Conservation (phyloP, 2,329 filamentous ascomycete genomes). For the Fusarium virguliforme region DNA sequence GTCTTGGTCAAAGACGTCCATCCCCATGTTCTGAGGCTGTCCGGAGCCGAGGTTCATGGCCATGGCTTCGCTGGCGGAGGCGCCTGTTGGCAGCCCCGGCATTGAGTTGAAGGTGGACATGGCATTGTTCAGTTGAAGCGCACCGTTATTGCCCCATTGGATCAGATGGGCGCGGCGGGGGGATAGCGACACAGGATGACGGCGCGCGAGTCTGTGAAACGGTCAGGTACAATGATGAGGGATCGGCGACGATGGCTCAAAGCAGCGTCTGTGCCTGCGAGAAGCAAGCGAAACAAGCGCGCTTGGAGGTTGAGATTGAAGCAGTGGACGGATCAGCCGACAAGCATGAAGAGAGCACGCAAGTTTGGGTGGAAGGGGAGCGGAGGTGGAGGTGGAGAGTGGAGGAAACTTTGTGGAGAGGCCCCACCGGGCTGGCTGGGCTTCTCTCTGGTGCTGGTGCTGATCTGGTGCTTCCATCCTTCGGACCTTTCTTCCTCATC, state of each 20-base stretch:
- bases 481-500: conserved; percentile 14
- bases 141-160: conserved; percentile 53
- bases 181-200: conserved; percentile 41
- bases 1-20: conserved; percentile 69
- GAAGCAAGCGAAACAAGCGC: conserved; percentile 14
- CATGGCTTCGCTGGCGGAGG: conserved; percentile 64
- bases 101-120: conserved; percentile 74
- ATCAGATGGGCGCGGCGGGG: conserved; percentile 40
- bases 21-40: conserved; percentile 57
- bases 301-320: conserved; percentile 22
- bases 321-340: conserved; percentile 19
- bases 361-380: conserved; percentile 30
- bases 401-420: conserved; percentile 44
- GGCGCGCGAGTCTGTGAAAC: conserved; percentile 39
- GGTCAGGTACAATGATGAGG: conserved; percentile 16
- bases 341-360: conserved; percentile 31
- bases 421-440: conserved; percentile 39
- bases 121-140: conserved; percentile 61
- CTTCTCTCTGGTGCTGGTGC: neutral
- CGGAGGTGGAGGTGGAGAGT: conserved; percentile 40
- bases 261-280: conserved; percentile 12
- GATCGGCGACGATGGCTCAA: conserved; percentile 18
- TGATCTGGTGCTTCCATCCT: neutral
- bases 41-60: conserved; percentile 61
- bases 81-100: conserved; percentile 64